Conservation (phyloP, 257 asterid genomes). For the Solanum chmielewskii region DNA sequence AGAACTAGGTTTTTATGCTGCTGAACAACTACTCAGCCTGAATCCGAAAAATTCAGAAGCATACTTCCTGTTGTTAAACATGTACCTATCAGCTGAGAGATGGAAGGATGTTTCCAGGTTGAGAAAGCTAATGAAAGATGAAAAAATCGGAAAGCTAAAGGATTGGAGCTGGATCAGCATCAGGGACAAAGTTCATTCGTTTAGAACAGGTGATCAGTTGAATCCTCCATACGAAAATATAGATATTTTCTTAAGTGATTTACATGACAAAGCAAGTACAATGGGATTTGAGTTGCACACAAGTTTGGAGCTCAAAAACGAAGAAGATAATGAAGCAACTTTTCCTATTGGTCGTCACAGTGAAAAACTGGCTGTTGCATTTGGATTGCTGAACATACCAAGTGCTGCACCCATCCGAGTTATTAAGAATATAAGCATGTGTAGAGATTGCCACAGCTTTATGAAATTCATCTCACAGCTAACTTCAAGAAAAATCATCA, state of each 20-base stretch:
- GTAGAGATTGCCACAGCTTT: slow-evolving; percentile 77
- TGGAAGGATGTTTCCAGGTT: slow-evolving; percentile 72
- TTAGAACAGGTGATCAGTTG: slow-evolving; percentile 26
- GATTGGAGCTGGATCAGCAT: slow-evolving; percentile 90
- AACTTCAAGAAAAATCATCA: slow-evolving; percentile 46
- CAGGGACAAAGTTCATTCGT: slow-evolving; percentile 53
- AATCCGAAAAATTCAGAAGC: slow-evolving; percentile 64
- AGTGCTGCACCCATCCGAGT: slow-evolving; percentile 36
- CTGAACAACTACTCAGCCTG: slow-evolving; percentile 59
- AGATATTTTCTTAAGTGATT: slow-evolving; percentile 22
- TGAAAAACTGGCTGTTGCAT: slow-evolving; percentile 76
- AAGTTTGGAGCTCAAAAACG: slow-evolving; percentile 13
- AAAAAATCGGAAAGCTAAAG: slow-evolving; percentile 33
- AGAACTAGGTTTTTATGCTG: slow-evolving; percentile 60
- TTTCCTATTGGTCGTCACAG: slow-evolving; percentile 44
- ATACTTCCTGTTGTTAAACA: slow-evolving; percentile 44
- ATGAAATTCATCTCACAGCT: slow-evolving; percentile 44
- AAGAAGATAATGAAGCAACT: slow-evolving; percentile 18
- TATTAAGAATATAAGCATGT: slow-evolving; percentile 66
- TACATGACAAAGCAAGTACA: slow-evolving; percentile 31
- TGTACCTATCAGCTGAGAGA: slow-evolving; percentile 62
- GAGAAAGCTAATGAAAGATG: slow-evolving; percentile 64
- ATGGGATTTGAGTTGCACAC: slow-evolving; percentile 36
- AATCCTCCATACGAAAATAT: slow-evolving; percentile 20
- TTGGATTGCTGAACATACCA: slow-evolving; percentile 48